Conservation (phyloP, 208 protist species). For the Crithidia mellificae region DNA sequence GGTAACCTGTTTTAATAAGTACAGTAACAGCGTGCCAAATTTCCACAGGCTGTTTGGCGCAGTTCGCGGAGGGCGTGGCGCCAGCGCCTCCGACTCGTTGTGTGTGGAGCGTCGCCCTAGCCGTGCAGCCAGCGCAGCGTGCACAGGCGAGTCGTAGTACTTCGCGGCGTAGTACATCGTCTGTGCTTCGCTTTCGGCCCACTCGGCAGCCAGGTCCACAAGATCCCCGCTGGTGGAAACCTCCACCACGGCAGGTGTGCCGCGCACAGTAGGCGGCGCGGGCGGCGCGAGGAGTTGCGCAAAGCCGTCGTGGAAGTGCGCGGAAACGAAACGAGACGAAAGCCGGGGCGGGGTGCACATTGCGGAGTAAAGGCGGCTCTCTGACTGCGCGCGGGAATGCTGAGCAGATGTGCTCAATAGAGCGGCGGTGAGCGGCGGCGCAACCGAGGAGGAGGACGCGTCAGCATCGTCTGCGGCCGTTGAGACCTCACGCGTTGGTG, state of each 20-base stretch:
- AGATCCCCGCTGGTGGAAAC: slow-evolving; percentile 34
- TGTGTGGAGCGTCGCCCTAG: slow-evolving; percentile 1
- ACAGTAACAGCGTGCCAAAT: slow-evolving; percentile 45
- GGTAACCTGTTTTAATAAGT: slow-evolving; percentile 33
- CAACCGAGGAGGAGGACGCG: neutral
- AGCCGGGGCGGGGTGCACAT: slow-evolving; percentile 30
- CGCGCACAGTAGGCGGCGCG: neutral
- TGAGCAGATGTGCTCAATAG: slow-evolving; percentile 1
- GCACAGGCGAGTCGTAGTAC: slow-evolving; percentile 51
- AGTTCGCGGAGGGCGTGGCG: neutral
- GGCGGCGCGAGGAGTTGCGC: slow-evolving; percentile 6
- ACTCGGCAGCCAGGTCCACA: slow-evolving; percentile 55
- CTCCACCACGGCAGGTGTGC: slow-evolving; percentile 10
- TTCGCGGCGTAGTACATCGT: slow-evolving; percentile 66
- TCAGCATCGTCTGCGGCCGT: neutral
- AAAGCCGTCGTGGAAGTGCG: slow-evolving; percentile 8
- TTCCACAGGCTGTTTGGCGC: slow-evolving; percentile 33
- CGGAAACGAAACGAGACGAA: slow-evolving; percentile 16
- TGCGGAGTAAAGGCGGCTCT: slow-evolving; percentile 17
- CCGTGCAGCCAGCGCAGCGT: slow-evolving; percentile 28
- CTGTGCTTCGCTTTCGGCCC: slow-evolving; percentile 52
- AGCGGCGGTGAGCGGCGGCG: neutral
- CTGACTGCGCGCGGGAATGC: neutral
- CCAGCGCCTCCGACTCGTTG: neutral
- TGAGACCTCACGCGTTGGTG: neutral